phyloP scores from a whole-genome alignment of 1,284 basidiomycete species.

The Rugiboletus extremiorientalis region DNA sequence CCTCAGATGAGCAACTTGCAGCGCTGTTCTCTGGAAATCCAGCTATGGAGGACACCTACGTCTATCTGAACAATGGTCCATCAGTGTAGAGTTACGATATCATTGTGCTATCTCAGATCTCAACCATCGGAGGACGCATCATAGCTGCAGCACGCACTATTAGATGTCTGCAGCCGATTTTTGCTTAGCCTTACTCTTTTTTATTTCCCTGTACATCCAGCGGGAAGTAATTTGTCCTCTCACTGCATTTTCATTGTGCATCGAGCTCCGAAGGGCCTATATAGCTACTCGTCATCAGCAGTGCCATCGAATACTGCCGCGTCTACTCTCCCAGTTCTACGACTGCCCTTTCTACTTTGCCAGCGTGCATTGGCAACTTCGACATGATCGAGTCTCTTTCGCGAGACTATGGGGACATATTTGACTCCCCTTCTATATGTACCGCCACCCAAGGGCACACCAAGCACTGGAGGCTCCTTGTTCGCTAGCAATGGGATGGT shows the following conservation, averaged over 20 bases:
- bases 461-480: slow-evolving; percentile 36
- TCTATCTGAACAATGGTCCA: slow-evolving; percentile 56
- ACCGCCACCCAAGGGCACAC: slow-evolving; percentile 76
- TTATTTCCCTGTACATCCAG: slow-evolving; percentile 17
- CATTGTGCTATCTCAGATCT: slow-evolving; percentile 1
- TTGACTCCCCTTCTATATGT: slow-evolving; percentile 56
- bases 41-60: slow-evolving; percentile 65
- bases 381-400: slow-evolving; percentile 68
- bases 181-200: slow-evolving; percentile 23
- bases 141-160: slow-evolving; percentile 1
- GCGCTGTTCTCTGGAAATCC: slow-evolving; percentile 49
- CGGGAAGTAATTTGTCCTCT: slow-evolving; percentile 18
- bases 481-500: slow-evolving; percentile 28
- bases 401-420: slow-evolving; percentile 65
- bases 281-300: slow-evolving; percentile 12
- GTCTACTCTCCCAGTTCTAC: slow-evolving; percentile 16
- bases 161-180: slow-evolving; percentile 12
- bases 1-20: slow-evolving; percentile 61
- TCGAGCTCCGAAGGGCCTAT: neutral
- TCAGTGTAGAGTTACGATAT: slow-evolving; percentile 17
- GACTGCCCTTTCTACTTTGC: slow-evolving; percentile 61
- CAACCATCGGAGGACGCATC: slow-evolving; percentile 4
- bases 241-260: neutral
- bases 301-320: neutral
- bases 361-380: slow-evolving; percentile 79